Conservation (phyloP, 2,329 filamentous ascomycete species). For the Keithomyces neogunnii region DNA sequence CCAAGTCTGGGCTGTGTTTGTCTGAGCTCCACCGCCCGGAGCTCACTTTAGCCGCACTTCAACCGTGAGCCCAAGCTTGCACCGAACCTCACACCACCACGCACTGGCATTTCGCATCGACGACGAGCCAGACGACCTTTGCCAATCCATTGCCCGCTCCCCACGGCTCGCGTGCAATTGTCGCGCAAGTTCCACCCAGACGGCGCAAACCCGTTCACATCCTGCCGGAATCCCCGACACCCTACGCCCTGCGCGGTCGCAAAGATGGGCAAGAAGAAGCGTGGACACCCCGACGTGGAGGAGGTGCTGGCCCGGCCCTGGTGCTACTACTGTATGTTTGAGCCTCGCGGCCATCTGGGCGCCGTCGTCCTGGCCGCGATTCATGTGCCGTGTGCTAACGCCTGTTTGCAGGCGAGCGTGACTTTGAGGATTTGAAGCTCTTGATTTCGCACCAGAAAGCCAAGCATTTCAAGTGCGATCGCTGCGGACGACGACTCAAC, state of each 20-base stretch:
- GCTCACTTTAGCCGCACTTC: conserved; percentile 15
- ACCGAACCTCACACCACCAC: too few relatives aligned
- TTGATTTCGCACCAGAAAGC: conserved; percentile 96
- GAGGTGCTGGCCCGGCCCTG: conserved; percentile 81
- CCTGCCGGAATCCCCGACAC: neutral
- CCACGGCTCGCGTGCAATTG: neutral
- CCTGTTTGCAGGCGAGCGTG: conserved; percentile 60
- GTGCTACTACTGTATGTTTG: conserved; percentile 83
- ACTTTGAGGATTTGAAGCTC: conserved; percentile 96
- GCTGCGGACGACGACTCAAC: conserved; percentile 80
- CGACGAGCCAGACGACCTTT: neutral
- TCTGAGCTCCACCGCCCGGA: neutral
- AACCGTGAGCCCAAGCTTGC: conserved; percentile 14
- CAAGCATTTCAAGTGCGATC: conserved; percentile 98
- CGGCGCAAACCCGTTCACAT: neutral
- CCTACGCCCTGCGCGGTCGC: neutral
- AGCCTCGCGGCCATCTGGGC: conserved; percentile 1
- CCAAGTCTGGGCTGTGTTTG: neutral
- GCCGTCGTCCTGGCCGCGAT: neutral
- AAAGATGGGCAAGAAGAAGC: conserved; percentile 82
- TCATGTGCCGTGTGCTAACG: conserved; percentile 8
- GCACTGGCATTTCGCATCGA: conserved; percentile 9
- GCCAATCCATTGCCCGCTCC: too few relatives aligned
- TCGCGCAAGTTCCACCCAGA: too few relatives aligned
- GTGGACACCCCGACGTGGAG: conserved; percentile 76